Evolutionary conservation across 352 stramenopile species (phyloP), one percentile per base, ranked within the genome.

Genomic region (Phytophthora sansomeana): DNA sequence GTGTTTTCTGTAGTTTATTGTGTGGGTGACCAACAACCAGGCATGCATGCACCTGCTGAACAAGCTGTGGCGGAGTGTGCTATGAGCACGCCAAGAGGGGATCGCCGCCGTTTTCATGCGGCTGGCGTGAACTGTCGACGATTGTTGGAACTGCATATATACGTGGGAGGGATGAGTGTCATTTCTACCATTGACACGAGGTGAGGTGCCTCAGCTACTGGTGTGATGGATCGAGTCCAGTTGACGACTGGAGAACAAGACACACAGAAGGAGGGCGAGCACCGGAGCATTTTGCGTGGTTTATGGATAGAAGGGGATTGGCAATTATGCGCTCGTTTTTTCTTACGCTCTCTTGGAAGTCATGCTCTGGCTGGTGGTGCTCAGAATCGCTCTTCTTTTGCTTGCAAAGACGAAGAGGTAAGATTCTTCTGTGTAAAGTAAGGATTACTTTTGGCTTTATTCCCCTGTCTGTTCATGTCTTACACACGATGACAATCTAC

Each of bases 41-140:
- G 95, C 95, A 39, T 97, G 90, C 63, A 98, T 98, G 91, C 91
- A 98, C 68, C 87, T 98, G 78, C 81, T 98, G n/a, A 98, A 98
- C 83, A 97, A 98, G 78, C 77, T 98, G 54, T 98, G 95, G 95
- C 93, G 85, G 60, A 95, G 83, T 74, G 87, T 95, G 47, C 87
- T 95, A 82, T 95, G 85, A 87, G 41, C 29, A 49, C 38, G 38
- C 46, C 13, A 28, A 58, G 50, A 60, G 32, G 24, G 19, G 24
- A 42, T 38, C 30, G 53, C 32, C 41, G 61, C 42, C 17, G 44
- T 17, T 71, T 32, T 39, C 16, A 26, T 64, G 26, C 26, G 13
- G 46, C 33, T 67, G 28, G 24, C 32, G 28, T 47, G 32, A 63
- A 57, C 29, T 72, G 29, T 48, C 38, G 35, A 49, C 41, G 30